A percentile compares a stretch with the other conserved stretches of the same genome.
Conservation (phyloP, 371 early-diverging fungal genomes). For the Rhizopus sp. region DNA sequence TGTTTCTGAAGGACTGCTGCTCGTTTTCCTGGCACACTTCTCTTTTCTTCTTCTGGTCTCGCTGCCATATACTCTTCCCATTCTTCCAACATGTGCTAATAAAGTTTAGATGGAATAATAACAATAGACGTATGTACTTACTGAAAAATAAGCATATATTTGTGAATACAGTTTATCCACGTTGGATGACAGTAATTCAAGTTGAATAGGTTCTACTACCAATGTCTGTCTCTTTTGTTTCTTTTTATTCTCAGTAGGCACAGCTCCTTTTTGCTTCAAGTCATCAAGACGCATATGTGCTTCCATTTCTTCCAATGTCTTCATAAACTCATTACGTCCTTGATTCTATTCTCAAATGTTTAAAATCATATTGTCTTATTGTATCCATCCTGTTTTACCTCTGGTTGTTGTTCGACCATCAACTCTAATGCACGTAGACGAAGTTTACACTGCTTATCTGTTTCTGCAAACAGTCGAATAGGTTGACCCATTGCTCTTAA, state of each 20-base stretch:
- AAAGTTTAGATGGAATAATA: neutral
- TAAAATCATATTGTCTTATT: neutral
- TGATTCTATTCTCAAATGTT: conserved; percentile 19
- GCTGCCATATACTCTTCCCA: conserved; percentile 87
- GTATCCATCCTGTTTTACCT: conserved; percentile 13
- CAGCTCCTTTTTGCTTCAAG: conserved; percentile 59
- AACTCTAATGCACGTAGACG: conserved; percentile 86
- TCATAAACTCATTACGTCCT: conserved; percentile 90
- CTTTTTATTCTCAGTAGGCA: conserved; percentile 43
- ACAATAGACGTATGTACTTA: conserved; percentile 31
- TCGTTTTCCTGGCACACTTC: conserved; percentile 75
- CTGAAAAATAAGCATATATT: conserved; percentile 79
- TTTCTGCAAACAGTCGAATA: conserved; percentile 92
- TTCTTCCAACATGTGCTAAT: conserved; percentile 75
- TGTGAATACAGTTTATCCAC: conserved; percentile 74
- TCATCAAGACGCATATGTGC: conserved; percentile 78
- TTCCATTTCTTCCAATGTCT: conserved; percentile 83
- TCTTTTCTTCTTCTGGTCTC: conserved; percentile 76
- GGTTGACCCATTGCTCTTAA: conserved; percentile 90
- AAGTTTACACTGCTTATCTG: conserved; percentile 76
- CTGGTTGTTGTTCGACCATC: conserved; percentile 75
- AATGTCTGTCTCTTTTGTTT: conserved; percentile 40
- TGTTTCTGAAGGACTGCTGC: conserved; percentile 83
- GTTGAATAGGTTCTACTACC: conserved; percentile 44
- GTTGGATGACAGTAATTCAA: conserved; percentile 71